Percentiles rank a stretch among this genome's conserved stretches.
These are phyloP conservation scores for Fusarium sp. DNA, from an alignment of 2,329 filamentous ascomycete species.

Conservation along the genomic window DNA sequence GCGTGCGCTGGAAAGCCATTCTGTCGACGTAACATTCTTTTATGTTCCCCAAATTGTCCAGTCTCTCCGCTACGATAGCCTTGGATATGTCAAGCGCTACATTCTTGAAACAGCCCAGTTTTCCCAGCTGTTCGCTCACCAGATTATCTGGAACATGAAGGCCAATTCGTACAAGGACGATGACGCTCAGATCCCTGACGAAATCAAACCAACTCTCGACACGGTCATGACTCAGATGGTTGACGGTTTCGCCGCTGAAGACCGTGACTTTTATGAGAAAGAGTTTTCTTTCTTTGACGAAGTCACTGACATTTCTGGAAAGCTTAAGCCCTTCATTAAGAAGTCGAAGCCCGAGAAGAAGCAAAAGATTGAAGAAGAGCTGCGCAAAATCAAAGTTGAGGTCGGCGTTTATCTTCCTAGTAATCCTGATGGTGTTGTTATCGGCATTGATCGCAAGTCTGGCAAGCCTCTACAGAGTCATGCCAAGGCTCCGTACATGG, in stretches of 20 bases:
- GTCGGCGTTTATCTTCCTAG: constrained; percentile 96
- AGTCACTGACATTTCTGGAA: constrained; percentile 94
- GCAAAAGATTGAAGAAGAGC: constrained; percentile 97
- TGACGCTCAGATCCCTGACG: constrained; percentile 87
- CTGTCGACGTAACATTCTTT: constrained; percentile 98
- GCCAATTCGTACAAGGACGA: constrained; percentile 99
- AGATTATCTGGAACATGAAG: constrained; percentile 99
- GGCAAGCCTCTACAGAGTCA: constrained; percentile 98
- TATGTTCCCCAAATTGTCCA: constrained; percentile 99
- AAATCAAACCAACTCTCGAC: constrained; percentile 92
- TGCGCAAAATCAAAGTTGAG: constrained; percentile 96
- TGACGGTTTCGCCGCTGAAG: constrained; percentile 78
- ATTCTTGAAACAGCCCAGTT: constrained; percentile 97
- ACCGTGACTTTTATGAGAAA: constrained; percentile 87
- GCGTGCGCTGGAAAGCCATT: constrained; percentile 90
- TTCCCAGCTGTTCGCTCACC: constrained; percentile 97
- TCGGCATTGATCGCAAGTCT: constrained; percentile 97
- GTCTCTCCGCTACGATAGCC: constrained; percentile 86
- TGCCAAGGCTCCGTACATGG: constrained; percentile 98
- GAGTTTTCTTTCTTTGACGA: constrained; percentile 99
- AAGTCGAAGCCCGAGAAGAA: constrained; percentile 95
- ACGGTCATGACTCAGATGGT: constrained; percentile 87
- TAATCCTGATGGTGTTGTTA: constrained; percentile 96
- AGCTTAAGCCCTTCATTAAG: constrained; percentile 93
- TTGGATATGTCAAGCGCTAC: constrained; percentile 96